Conservation (phyloP, 495 filamentous ascomycete genomes). For the Paragyromitra xinjiangensis region DNA sequence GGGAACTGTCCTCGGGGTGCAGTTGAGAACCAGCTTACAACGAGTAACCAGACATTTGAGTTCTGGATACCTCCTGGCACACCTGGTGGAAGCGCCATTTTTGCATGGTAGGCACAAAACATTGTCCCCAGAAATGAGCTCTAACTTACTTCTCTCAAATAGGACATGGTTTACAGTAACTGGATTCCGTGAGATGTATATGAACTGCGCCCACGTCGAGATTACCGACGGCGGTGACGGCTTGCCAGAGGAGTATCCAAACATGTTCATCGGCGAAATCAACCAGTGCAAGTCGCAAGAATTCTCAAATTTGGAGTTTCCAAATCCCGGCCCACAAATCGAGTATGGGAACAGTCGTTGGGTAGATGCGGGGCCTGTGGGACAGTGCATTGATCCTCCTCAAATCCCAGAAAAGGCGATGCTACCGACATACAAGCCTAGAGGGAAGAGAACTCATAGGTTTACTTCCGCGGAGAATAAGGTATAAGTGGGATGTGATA, state of each 20-base stretch:
- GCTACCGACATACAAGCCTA: conserved; percentile 30
- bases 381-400: conserved; percentile 39
- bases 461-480: background rate
- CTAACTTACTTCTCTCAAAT: conserved; percentile 12
- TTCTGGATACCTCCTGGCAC: conserved; percentile 72
- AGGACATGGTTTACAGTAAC: conserved; percentile 54
- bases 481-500: background rate
- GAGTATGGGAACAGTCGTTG: conserved; percentile 35
- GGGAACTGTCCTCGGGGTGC: conserved; percentile 67
- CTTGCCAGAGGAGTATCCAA: conserved; percentile 37
- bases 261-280: conserved; percentile 53
- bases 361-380: conserved; percentile 36
- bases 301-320: conserved; percentile 41
- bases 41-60: conserved; percentile 62
- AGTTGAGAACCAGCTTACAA: conserved; percentile 41
- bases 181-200: conserved; percentile 53
- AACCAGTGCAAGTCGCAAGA: conserved; percentile 53
- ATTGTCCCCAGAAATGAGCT: conserved; percentile 37
- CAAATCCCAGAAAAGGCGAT: conserved; percentile 42
- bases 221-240: conserved; percentile 38
- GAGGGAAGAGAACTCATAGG: conserved; percentile 18
- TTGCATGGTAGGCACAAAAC: conserved; percentile 64
- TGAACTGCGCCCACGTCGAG: conserved; percentile 51
- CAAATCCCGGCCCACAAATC: conserved; percentile 36
- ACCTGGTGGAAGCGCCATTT: conserved; percentile 66